Conservation (phyloP, 495 filamentous ascomycete genomes). For the Aspergillus heteromorphus region DNA sequence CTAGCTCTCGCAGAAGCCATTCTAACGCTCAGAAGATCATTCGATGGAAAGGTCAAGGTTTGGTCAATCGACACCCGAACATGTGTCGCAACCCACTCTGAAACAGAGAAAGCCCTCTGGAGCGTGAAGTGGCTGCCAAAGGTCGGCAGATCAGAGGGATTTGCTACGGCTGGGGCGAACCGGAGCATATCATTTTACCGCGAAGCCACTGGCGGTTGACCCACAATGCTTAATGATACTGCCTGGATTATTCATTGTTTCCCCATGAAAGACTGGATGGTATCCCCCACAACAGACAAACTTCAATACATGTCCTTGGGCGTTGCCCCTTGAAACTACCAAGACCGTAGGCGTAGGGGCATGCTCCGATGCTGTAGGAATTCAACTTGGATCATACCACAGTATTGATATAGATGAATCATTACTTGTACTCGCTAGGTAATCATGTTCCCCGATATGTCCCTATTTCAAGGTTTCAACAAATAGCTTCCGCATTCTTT, state of each 20-base stretch:
- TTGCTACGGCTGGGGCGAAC: constrained; percentile 79
- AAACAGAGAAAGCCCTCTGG: constrained; percentile 85
- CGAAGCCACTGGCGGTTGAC: constrained; percentile 76
- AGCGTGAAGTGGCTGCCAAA: constrained; percentile 84
- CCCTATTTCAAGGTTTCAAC: constrained; percentile 49
- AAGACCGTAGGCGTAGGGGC: background rate
- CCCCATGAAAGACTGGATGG: background rate
- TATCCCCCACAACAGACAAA: too few species aligned
- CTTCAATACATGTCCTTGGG: background rate
- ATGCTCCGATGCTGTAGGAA: background rate
- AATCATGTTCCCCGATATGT: background rate
- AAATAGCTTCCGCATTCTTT: constrained; percentile 90
- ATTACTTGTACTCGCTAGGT: background rate
- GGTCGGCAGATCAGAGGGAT: constrained; percentile 69
- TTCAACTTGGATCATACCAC: background rate
- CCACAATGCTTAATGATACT: background rate
- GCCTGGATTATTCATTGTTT: constrained; percentile 2
- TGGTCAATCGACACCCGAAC: constrained; percentile 78
- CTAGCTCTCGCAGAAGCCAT: background rate
- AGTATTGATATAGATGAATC: constrained; percentile 3
- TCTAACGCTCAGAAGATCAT: constrained; percentile 45
- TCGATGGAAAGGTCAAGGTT: constrained; percentile 91
- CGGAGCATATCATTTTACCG: constrained; percentile 81
- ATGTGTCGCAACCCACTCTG: constrained; percentile 90
- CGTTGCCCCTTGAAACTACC: background rate